Evolutionary conservation across 75 land plant genomes (phyloP), one percentile per base, ranked within the genome.

Genomic region (Azolla pinnata): DNA sequence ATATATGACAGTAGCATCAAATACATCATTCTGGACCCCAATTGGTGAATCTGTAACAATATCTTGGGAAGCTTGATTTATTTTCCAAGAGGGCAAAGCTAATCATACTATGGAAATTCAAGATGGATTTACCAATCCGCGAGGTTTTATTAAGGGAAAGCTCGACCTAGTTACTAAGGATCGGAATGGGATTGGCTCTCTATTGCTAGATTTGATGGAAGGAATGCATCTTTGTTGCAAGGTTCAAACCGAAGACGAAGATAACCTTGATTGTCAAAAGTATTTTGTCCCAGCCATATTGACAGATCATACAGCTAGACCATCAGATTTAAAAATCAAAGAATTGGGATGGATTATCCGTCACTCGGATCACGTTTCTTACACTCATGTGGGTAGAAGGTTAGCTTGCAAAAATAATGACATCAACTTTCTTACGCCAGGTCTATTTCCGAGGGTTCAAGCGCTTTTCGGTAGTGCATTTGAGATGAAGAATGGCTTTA

Each of bases 171-270:
- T n/a, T n/a, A 38, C 10, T 14, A 7, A 14, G 7, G 42, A 38
- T 7, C 14, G 10, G 7, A 38, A 38, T 7, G 42, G 7, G 7
- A 14, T 7, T 38, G 42, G 42, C 10, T 7, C 42, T 38, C 7
- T 38, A 38, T 38, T 38, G 42, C 10, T 38, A 7, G 42, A 7
- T 7, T 38, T 38, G 42, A 38, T 38, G 42, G 42, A 38, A 38
- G 42, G 42, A 38, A 38, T 38, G 42, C 42, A 38, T 38, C 42
- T 38, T 7, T 38, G 42, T 38, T 38, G 42, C 42, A 38, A 38
- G 14, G 42, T 38, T 38, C 42, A 7, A 7, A n/a, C n/a, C n/a
- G n/a, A n/a, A n/a, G n/a, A n/a, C n/a, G n/a, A n/a, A n/a, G 14
- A 38, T 38, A 14, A 38, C 14, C 42, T 14, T 7, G 42, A n/a